Percentiles rank a stretch among this genome's conserved stretches.
Conservation (phyloP, 2,329 filamentous ascomycete genomes). For the Penicillium nordicum region DNA sequence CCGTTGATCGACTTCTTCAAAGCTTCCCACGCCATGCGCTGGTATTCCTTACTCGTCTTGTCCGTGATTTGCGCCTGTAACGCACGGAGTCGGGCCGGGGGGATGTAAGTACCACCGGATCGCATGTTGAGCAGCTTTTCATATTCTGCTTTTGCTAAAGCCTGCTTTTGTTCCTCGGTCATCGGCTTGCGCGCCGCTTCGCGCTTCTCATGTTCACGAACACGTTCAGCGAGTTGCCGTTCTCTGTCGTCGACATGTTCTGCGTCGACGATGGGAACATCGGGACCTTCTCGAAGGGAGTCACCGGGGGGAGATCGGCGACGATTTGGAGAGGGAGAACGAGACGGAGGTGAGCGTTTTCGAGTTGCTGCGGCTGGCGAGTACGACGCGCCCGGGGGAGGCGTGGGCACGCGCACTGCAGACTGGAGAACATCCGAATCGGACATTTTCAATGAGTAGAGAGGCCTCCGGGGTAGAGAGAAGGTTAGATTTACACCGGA, state of each 20-base stretch:
- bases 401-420: slow-evolving; percentile 59
- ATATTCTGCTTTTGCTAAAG: slow-evolving; percentile 85
- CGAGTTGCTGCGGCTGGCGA: slow-evolving; percentile 50
- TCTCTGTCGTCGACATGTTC: slow-evolving; percentile 50
- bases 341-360: slow-evolving; percentile 56
- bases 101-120: slow-evolving; percentile 94
- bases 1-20: slow-evolving; percentile 99
- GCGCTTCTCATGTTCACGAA: slow-evolving; percentile 51
- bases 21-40: slow-evolving; percentile 98
- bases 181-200: slow-evolving; percentile 51
- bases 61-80: slow-evolving; percentile 96
- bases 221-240: slow-evolving; percentile 51
- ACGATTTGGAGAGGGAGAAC: slow-evolving; percentile 52
- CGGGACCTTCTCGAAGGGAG: slow-evolving; percentile 32
- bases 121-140: slow-evolving; percentile 88
- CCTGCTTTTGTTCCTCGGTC: slow-evolving; percentile 79
- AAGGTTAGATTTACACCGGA: slow-evolving; percentile 7
- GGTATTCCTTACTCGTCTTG: slow-evolving; percentile 93
- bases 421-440: slow-evolving; percentile 51
- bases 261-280: slow-evolving; percentile 50
- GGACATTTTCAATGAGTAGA: slow-evolving; percentile 35
- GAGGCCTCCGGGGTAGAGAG: slow-evolving; percentile 3
- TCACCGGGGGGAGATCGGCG: slow-evolving; percentile 47
- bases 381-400: slow-evolving; percentile 49
- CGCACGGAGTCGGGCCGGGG: slow-evolving; percentile 82